These are phyloP conservation scores for Diplodia mutila DNA, from an alignment of 2,329 filamentous ascomycete genomes.

Conservation along the genomic window DNA sequence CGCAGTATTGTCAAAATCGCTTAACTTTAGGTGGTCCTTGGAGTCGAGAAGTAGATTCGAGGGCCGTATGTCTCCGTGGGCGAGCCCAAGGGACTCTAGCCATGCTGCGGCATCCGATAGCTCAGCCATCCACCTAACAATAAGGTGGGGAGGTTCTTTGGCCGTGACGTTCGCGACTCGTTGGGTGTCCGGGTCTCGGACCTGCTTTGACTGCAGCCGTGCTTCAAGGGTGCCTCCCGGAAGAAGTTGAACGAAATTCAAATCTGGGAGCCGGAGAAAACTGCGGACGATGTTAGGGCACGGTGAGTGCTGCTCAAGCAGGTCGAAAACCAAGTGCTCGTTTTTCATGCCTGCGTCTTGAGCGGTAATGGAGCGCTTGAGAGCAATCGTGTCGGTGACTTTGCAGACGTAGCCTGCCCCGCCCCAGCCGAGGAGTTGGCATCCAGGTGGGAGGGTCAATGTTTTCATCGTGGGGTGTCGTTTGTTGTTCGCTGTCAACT, in stretches of 20 bases:
- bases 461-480: neutral
- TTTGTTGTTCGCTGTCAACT: neutral
- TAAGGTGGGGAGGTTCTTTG: neutral
- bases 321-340: neutral
- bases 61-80: neutral
- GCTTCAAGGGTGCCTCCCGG: neutral
- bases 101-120: neutral
- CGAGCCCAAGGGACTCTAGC: neutral
- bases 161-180: neutral
- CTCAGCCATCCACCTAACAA: neutral
- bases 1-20: neutral
- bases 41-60: constrained; percentile 1
- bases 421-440: neutral
- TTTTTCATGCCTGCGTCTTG: neutral
- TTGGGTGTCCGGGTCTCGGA: neutral
- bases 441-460: neutral
- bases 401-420: neutral
- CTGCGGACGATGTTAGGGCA: neutral
- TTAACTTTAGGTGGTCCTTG: neutral
- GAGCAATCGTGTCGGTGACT: neutral
- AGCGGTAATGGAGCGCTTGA: neutral
- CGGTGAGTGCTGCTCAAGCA: neutral
- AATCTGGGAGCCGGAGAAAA: neutral
- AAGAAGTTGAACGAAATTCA: neutral
- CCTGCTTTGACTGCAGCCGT: neutral